These are phyloP conservation scores for Rhodotorula taiwanensis DNA, from an alignment of 768 basidiomycete species.

Conservation along the genomic window DNA sequence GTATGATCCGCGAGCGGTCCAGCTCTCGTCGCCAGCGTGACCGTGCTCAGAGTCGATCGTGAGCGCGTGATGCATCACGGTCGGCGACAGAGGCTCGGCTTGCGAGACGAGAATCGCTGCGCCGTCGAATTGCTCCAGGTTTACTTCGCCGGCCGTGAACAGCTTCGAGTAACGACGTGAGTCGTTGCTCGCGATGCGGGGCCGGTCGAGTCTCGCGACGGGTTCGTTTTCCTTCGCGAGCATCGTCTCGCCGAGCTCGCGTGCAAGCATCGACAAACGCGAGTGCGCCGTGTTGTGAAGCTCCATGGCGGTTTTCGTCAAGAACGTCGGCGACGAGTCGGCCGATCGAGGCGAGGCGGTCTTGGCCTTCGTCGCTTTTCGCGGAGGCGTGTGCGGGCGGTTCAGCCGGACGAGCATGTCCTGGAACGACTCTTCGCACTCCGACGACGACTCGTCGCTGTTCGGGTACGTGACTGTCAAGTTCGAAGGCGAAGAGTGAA, in stretches of 20 bases:
- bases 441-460: slow-evolving; percentile 10
- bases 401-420: slow-evolving; percentile 29
- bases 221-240: slow-evolving; percentile 19
- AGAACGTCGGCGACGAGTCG: not conserved
- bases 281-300: slow-evolving; percentile 20
- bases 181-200: not conserved
- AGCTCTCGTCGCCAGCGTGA: not conserved
- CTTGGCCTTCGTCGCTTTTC: not conserved
- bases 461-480: not conserved
- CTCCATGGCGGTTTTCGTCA: slow-evolving; percentile 21
- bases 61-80: not conserved
- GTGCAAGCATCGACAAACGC: slow-evolving; percentile 22
- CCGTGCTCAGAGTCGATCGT: not conserved
- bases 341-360: too few relatives aligned
- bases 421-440: slow-evolving; percentile 31
- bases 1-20: not conserved
- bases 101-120: not conserved
- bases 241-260: slow-evolving; percentile 10
- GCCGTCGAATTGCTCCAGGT: slow-evolving; percentile 9
- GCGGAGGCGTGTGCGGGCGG: slow-evolving; percentile 33
- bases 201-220: not conserved
- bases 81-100: slow-evolving; percentile 1
- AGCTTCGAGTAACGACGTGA: slow-evolving; percentile 11
- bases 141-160: slow-evolving; percentile 12
- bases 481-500: slow-evolving; percentile 17